Conservation (phyloP, 345 rosid genomes). For the Gynandropsis gynandra region DNA sequence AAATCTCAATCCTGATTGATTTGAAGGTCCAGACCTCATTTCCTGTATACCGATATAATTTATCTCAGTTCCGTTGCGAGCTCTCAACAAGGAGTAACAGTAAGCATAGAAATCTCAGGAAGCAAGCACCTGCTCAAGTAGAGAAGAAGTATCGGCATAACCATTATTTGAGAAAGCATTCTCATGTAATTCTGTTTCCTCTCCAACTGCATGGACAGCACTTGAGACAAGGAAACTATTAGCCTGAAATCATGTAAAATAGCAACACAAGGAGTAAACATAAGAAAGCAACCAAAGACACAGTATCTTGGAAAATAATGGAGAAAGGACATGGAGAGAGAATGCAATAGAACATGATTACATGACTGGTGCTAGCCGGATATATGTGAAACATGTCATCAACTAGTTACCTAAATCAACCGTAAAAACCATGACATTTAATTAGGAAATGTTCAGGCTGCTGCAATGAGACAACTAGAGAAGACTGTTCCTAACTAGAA, state of each 20-base stretch:
- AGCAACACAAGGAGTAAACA: not conserved
- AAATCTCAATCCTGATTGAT: constrained; percentile 77
- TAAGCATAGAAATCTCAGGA: constrained; percentile 12
- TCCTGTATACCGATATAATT: constrained; percentile 43
- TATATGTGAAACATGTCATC: too few relatives aligned
- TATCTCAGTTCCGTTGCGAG: constrained; percentile 14
- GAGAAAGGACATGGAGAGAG: too few relatives aligned
- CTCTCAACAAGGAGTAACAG: constrained; percentile 22
- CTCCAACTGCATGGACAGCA: constrained; percentile 51
- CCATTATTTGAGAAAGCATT: constrained; percentile 41
- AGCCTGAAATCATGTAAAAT: constrained; percentile 43
- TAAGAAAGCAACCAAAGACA: too few relatives aligned
- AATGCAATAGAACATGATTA: too few relatives aligned
- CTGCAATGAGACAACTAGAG: not conserved
- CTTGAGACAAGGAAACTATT: constrained; percentile 73
- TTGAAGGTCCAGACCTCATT: constrained; percentile 49
- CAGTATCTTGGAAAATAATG: too few relatives aligned
- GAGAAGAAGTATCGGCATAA: constrained; percentile 48
- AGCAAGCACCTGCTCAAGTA: constrained; percentile 71
- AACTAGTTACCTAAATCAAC: not conserved
- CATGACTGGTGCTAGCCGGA: too few relatives aligned
- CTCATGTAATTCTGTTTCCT: constrained; percentile 77
- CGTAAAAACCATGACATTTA: constrained; percentile 1
- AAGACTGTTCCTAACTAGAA: not conserved
- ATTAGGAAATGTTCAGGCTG: not conserved